Base-by-base conservation (phyloP, 352 stramenopile genomes). In the Poterioochromonas sp. region DNA sequence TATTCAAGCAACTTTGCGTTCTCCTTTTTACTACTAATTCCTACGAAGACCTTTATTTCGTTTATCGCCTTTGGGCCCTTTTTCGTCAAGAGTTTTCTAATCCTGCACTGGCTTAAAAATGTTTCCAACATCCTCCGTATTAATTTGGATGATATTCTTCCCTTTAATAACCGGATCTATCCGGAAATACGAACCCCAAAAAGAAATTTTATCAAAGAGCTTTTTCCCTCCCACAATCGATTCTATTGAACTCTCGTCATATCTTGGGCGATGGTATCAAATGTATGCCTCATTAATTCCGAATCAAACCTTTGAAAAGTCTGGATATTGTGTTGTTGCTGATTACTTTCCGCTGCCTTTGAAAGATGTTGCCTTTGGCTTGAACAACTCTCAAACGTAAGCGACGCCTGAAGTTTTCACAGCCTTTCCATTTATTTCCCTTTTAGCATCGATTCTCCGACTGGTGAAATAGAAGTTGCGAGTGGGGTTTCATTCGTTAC, bases 351-450 rank as follows among this genome's bases (percentile, higher is more conserved):
- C 15, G 41, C 12, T 29, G 12, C 39, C 39, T 41, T 43, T n/a
- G 11, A 15, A 41, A 44, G 15, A 8, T 47, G 62, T 44, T 3
- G 32, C 15, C 5, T 71, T 71, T 47, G 34, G 26, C 3, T 5
- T 71, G 2, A 71, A 12, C 8, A 71, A 71, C 32, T 41, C 62
- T 71, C 18, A 71, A 47, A 41, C 12, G 62, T 71, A 44, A 71
- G 2, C 32, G 41, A 41, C 62, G 2, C 15, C 15, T 8, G 20
- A 15, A 26, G 47, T 26, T 58, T 65, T 65, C 54, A 65, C 54
- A 65, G 3, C 26, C n/a, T 65, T 65, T 5, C 8, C 8, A 29
- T 65, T 32, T 29, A 8, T 22, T 44, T 71, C 34, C 12, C 26
- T 47, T 20, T 41, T 12, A 71, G 32, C 11, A 22, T 44, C 32